Base-by-base conservation (phyloP, 225 moss, liverwort and hornwort genomes). In the Asterella californica region DNA sequence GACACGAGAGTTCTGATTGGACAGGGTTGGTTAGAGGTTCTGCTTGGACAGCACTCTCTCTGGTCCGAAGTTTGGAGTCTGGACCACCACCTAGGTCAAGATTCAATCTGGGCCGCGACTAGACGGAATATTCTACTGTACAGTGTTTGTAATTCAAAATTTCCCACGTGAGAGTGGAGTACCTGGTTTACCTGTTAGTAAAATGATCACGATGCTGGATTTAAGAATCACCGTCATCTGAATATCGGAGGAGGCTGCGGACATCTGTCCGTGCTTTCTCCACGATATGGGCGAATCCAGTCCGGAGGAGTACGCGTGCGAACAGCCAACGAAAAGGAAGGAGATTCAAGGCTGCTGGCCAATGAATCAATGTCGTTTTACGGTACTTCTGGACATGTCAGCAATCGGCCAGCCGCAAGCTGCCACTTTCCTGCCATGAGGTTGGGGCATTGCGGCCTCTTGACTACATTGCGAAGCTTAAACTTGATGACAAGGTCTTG, bases 131-230 rank as follows among this genome's bases (percentile, higher is more conserved):
- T n/a, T 42, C 4, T 42, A 42, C 7, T 42, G 42, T 42, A 42
- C 42, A 42, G 42, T 3, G 42, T 67, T n/a, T 67, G 45, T n/a
- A 69, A 69, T 72, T 72, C 47, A 72, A 72, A 72, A 6, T 32
- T 72, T 72, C 46, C 32, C 46, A 72, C 47, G 71, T 72, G 46
- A 48, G 46, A 25, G 24, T 10, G 7, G 27, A 48, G 25, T 36
- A 72, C 22, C 2, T 6, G 46, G 71, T 25, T 2, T 1, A 17
- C 9, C 14, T 18, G 67, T 14, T 30, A 33, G 32, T 2, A 15
- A 67, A 67, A 67, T 2, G 67, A 67, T 67, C 17, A 36, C 5
- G 1, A 29, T 15, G 1, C 0, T 33, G 67, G 27, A 36, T 15
- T 12, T 30, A 1, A 0, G 9, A 65, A 14, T 36, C 25, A 46